phyloP scores from a whole-genome alignment of 768 basidiomycete species.

The Tulasnella sp. region DNA sequence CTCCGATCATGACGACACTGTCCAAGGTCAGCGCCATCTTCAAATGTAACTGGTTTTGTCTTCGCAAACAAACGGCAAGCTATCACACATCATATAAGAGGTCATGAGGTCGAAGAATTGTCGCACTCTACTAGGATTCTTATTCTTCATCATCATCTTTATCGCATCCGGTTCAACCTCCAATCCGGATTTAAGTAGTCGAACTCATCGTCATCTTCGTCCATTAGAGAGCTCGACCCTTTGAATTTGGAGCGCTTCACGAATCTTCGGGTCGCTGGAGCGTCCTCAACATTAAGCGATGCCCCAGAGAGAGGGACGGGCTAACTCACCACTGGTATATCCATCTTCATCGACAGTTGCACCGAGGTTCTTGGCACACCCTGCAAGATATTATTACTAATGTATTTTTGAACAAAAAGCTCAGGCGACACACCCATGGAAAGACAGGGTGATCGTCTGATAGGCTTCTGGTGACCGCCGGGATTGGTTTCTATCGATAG shows the following conservation, averaged over 20 bases:
- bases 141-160: neutral
- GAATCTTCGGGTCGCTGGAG: neutral
- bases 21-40: too few species aligned
- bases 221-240: neutral
- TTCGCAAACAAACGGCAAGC: too few species aligned
- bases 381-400: neutral
- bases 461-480: neutral
- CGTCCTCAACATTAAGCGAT: neutral
- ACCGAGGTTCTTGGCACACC: neutral
- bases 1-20: too few species aligned
- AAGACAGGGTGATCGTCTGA: neutral
- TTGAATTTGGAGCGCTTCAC: neutral
- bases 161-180: neutral
- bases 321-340: neutral
- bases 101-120: too few species aligned
- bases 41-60: too few species aligned
- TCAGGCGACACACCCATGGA: neutral
- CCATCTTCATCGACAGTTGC: neutral
- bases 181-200: neutral
- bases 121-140: neutral
- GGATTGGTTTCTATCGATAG: neutral
- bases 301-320: neutral
- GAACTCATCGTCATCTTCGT: neutral
- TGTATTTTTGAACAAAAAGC: neutral
- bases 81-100: too few species aligned